These are phyloP conservation scores for Pyricularia pennisetigena DNA, from an alignment of 2,329 filamentous ascomycete species.

Conservation along the genomic window DNA sequence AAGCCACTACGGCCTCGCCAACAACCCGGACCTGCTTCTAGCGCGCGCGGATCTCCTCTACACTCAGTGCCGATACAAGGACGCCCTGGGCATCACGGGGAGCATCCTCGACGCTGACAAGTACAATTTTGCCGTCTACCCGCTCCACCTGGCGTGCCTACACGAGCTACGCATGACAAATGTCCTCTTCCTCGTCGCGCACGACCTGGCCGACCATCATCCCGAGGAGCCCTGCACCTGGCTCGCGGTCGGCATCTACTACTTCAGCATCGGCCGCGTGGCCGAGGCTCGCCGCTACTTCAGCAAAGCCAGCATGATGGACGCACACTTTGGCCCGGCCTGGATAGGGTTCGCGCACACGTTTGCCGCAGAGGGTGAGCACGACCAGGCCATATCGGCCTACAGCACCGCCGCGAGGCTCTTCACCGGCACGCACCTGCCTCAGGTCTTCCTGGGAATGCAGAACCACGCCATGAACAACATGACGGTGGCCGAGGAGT, in stretches of 20 bases:
- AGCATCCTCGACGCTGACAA: slow-evolving; percentile 74
- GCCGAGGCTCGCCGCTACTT: slow-evolving; percentile 93
- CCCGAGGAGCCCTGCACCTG: slow-evolving; percentile 87
- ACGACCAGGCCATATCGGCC: slow-evolving; percentile 95
- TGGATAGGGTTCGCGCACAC: slow-evolving; percentile 99
- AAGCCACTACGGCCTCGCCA: slow-evolving; percentile 80
- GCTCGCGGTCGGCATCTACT: slow-evolving; percentile 92
- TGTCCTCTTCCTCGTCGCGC: slow-evolving; percentile 80
- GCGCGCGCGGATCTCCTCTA: slow-evolving; percentile 86
- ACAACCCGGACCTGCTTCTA: slow-evolving; percentile 83
- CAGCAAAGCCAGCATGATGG: slow-evolving; percentile 94
- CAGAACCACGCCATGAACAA: slow-evolving; percentile 96
- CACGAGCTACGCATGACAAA: slow-evolving; percentile 84
- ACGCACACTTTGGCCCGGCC: slow-evolving; percentile 90
- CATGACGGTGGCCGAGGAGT: slow-evolving; percentile 86
- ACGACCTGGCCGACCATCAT: slow-evolving; percentile 85
- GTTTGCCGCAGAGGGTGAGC: slow-evolving; percentile 93
- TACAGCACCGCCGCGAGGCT: slow-evolving; percentile 91
- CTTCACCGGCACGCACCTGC: slow-evolving; percentile 94
- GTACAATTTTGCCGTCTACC: slow-evolving; percentile 83
- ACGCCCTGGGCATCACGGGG: slow-evolving; percentile 76
- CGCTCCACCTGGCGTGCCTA: slow-evolving; percentile 82
- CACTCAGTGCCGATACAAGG: slow-evolving; percentile 87
- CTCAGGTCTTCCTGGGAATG: slow-evolving; percentile 95
- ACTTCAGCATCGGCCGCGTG: slow-evolving; percentile 79